Evolutionary conservation across 495 filamentous ascomycete genomes (phyloP).

Genomic region (Cercophora sp.): DNA sequence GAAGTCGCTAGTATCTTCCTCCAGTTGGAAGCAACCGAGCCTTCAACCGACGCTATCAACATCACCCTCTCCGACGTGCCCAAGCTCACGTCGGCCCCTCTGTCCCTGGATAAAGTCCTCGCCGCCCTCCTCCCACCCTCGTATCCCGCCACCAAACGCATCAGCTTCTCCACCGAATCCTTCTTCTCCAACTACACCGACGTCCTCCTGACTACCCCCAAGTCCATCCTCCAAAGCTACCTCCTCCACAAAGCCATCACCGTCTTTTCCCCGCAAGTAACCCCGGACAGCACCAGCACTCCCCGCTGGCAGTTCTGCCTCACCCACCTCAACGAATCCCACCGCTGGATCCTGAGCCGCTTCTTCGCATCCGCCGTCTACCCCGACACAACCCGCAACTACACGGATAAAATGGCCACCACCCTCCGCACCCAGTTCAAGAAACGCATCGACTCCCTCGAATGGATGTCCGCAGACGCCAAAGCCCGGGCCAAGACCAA

Average conservation of each 20-base stretch:
- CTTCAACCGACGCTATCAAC: no score
- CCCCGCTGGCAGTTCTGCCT: neutral
- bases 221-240: neutral
- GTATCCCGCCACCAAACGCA: neutral
- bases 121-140: neutral
- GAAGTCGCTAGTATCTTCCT: neutral
- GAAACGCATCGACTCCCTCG: conserved; percentile 27
- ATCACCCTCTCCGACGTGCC: neutral
- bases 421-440: conserved; percentile 64
- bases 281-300: neutral
- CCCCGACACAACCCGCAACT: conserved; percentile 56
- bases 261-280: neutral
- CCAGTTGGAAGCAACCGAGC: no score
- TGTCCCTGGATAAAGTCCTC: neutral
- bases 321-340: neutral
- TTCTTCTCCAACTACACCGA: neutral
- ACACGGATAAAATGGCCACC: conserved; percentile 62
- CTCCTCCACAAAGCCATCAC: neutral
- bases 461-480: conserved; percentile 68
- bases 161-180: neutral
- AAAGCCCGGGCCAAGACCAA: conserved; percentile 61
- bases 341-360: neutral
- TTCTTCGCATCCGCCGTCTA: neutral
- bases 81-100: neutral
- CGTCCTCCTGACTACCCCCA: neutral